Base-by-base conservation (phyloP, 1,284 basidiomycete genomes). In the Moesziomyces globuligerus region DNA sequence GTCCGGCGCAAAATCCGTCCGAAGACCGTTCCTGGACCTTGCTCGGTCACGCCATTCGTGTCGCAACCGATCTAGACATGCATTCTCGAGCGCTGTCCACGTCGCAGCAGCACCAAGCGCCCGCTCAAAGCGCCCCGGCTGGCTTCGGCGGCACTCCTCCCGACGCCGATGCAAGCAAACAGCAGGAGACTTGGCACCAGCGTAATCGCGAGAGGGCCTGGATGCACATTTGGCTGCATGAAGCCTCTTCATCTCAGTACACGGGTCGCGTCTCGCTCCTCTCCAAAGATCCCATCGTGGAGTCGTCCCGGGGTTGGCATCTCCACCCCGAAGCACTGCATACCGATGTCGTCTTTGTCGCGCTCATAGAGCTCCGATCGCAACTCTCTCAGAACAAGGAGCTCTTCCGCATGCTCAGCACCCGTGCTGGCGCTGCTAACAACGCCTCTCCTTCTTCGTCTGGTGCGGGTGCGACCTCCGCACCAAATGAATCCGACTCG, bases 181-280 rank as follows among this genome's bases (percentile, higher is more conserved):
- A 45, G 41, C 38, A 51, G 8, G 52, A 60, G 11, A 26, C 51
- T n/a, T 55, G 46, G 48, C 48, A 64, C 21, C 61, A 53, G 28
- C 51, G 60, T 34, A 62, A 64, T 20, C 49, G 49, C n/a, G 57
- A 67, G 36, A 21, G 64, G n/a, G 64, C 64, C 1, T 70, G 67
- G 67, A 70, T 70, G 60, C 60, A 70, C 41, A 47, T 70, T 24
- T 70, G 67, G 67, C 62, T 70, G 21, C 67, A 70, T 44, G 67
- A 70, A 36, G 60, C 61, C 11, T 70, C 67, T 8, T 56, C 56
- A 4, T 62, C 67, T 2, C 61, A 70, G 29, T 64, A 70, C 43
- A 70, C 67, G 1, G 67, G 67, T 39, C 59, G 67, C 13, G 48
- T 56, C 39, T 65, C 60, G 11, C 53, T 70, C 13, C 40, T 70